phyloP scores from a whole-genome alignment of 805 yeast genomes.

The Candida broadrunensis region DNA sequence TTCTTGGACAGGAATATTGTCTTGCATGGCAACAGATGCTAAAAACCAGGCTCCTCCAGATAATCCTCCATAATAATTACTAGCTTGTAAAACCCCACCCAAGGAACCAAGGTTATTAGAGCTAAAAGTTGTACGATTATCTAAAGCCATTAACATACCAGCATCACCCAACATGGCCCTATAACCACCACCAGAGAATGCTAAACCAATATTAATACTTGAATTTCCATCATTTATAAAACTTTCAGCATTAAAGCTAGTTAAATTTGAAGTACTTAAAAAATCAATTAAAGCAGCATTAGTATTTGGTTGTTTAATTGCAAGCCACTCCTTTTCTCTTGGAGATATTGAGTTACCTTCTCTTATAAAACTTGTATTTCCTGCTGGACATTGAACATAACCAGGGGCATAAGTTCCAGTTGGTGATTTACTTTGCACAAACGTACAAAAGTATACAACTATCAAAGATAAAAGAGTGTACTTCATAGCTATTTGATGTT shows the following conservation, averaged over 20 bases:
- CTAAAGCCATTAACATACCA: conserved; percentile 78
- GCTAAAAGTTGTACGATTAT: conserved; percentile 60
- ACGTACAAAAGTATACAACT: background rate
- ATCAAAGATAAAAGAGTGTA: background rate
- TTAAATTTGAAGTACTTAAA: conserved; percentile 30
- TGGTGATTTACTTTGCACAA: conserved; percentile 11
- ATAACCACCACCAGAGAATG: conserved; percentile 67
- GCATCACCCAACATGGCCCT: conserved; percentile 88
- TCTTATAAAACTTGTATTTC: conserved; percentile 17
- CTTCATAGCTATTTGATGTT: too few species aligned
- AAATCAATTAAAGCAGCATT: conserved; percentile 19
- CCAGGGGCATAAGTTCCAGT: conserved; percentile 30
- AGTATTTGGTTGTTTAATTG: conserved; percentile 19
- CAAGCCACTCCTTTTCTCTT: conserved; percentile 23
- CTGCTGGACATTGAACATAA: conserved; percentile 22
- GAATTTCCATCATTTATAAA: conserved; percentile 25
- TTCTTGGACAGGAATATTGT: conserved; percentile 68
- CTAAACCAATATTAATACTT: conserved; percentile 28
- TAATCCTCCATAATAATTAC: conserved; percentile 74
- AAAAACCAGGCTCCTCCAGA: conserved; percentile 65
- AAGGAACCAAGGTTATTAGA: conserved; percentile 47
- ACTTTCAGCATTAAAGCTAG: conserved; percentile 43
- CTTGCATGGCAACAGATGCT: conserved; percentile 61
- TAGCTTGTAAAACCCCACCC: conserved; percentile 72
- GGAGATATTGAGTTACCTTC: conserved; percentile 21